A percentile compares a stretch with the other conserved stretches of the same genome.
phyloP scores from a whole-genome alignment of 2,329 filamentous ascomycete species.

The Aspergillus bombycis region DNA sequence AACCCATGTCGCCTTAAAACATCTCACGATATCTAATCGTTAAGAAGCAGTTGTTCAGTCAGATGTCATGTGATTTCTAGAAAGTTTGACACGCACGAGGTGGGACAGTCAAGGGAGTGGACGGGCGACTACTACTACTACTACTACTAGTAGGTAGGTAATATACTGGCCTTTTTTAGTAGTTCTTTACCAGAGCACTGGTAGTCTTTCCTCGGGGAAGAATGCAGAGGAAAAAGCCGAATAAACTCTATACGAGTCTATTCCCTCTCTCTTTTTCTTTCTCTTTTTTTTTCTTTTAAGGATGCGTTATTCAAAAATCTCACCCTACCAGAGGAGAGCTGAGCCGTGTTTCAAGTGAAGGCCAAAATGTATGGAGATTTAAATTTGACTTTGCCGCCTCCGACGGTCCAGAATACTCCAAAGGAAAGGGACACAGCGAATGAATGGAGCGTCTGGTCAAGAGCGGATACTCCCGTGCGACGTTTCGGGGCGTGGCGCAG shows the following conservation, averaged over 20 bases:
- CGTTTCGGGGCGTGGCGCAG: slow-evolving; percentile 10
- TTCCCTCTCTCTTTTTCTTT: not conserved
- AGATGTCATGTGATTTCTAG: not conserved
- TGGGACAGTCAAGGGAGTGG: not conserved
- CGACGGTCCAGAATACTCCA: slow-evolving; percentile 4
- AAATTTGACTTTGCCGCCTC: slow-evolving; percentile 7
- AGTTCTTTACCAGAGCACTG: not conserved
- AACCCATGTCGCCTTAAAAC: not conserved
- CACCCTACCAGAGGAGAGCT: not conserved
- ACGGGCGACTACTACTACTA: too few relatives aligned
- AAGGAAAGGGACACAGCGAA: not conserved
- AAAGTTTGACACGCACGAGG: not conserved
- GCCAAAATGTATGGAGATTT: not conserved
- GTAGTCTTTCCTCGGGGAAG: not conserved
- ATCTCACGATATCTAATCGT: not conserved
- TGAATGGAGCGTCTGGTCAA: not conserved
- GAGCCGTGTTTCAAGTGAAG: slow-evolving; percentile 3
- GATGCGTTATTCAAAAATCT: not conserved
- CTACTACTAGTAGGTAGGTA: too few relatives aligned
- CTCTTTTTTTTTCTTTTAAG: not conserved
- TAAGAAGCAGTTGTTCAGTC: not conserved
- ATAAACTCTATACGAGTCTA: not conserved
- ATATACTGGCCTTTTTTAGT: too few relatives aligned
- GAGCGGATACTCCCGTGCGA: slow-evolving; percentile 15
- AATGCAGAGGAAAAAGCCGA: not conserved